phyloP scores from a whole-genome alignment of 768 basidiomycete genomes.

The Daedaleopsis nitida region DNA sequence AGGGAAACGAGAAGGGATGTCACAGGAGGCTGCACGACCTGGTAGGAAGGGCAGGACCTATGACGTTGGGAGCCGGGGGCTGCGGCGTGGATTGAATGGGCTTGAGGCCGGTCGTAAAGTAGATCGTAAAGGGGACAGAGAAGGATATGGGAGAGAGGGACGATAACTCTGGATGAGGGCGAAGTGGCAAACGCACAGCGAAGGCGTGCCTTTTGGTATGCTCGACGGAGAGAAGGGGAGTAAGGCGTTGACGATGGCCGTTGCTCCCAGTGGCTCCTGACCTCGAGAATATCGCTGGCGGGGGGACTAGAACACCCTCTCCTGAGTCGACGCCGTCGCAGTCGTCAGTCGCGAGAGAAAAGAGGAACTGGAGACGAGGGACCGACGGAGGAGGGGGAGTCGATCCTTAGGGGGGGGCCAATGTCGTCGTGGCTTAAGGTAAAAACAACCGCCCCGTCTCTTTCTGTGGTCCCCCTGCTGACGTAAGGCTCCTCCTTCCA shows the following conservation, averaged over 20 bases:
- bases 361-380: slow-evolving; percentile 38
- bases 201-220: slow-evolving; percentile 87
- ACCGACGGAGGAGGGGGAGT: slow-evolving; percentile 44
- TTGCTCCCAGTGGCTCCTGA: slow-evolving; percentile 24
- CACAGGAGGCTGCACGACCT: slow-evolving; percentile 46
- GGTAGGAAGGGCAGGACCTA: slow-evolving; percentile 20
- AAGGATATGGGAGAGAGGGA: slow-evolving; percentile 25
- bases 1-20: slow-evolving; percentile 39
- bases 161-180: slow-evolving; percentile 32
- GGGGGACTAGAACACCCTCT: slow-evolving; percentile 31
- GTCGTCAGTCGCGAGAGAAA: slow-evolving; percentile 42
- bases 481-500: slow-evolving; percentile 22
- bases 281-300: slow-evolving; percentile 30
- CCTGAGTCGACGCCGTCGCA: slow-evolving; percentile 41
- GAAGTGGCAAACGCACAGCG: slow-evolving; percentile 82
- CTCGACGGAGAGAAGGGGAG: slow-evolving; percentile 21
- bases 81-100: slow-evolving; percentile 41
- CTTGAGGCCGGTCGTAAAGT: slow-evolving; percentile 62
- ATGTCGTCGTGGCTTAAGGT: slow-evolving; percentile 35
- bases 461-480: slow-evolving; percentile 19
- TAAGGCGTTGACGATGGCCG: slow-evolving; percentile 23
- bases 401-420: slow-evolving; percentile 41
- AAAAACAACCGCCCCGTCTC: slow-evolving; percentile 24
- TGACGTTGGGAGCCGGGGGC: slow-evolving; percentile 33
- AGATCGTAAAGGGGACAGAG: slow-evolving; percentile 58